Evolutionary conservation across 352 stramenopile species (phyloP).

Genomic region (Phytophthora fragariae): DNA sequence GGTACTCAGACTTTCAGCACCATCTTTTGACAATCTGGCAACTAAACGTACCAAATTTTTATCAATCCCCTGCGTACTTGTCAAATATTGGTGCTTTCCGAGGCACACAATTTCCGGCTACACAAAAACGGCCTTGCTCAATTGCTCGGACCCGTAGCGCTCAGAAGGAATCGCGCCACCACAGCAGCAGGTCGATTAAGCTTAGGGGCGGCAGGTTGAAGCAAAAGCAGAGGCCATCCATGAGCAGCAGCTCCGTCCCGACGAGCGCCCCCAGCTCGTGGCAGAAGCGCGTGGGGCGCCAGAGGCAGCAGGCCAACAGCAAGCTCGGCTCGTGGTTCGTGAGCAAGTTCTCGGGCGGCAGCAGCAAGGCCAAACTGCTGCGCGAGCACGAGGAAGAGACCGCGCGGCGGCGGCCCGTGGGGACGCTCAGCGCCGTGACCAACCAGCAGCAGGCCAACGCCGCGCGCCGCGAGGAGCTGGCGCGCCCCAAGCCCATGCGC

Average conservation of each 20-base stretch:
- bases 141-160: neutral
- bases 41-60: too few species aligned
- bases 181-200: slow-evolving; percentile 24
- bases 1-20: too few species aligned
- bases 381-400: slow-evolving; percentile 63
- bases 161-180: slow-evolving; percentile 34
- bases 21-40: too few species aligned
- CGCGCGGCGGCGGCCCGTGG: slow-evolving; percentile 42
- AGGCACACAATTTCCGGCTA: slow-evolving; percentile 15
- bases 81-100: too few species aligned
- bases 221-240: slow-evolving; percentile 6
- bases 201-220: slow-evolving; percentile 9
- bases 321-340: slow-evolving; percentile 78
- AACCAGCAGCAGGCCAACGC: slow-evolving; percentile 43
- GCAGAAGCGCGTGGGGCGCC: slow-evolving; percentile 64
- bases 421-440: slow-evolving; percentile 49
- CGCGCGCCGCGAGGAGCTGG: slow-evolving; percentile 32
- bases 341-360: slow-evolving; percentile 59
- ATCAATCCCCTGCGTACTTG: too few species aligned
- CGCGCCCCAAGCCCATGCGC: slow-evolving; percentile 48
- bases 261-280: slow-evolving; percentile 30
- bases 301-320: slow-evolving; percentile 66
- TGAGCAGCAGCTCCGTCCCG: slow-evolving; percentile 37
- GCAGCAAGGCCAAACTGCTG: slow-evolving; percentile 59
- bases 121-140: slow-evolving; percentile 27